Evolutionary conservation across 2,329 filamentous ascomycete species (phyloP).

Genomic region (Penicillium sp.): DNA sequence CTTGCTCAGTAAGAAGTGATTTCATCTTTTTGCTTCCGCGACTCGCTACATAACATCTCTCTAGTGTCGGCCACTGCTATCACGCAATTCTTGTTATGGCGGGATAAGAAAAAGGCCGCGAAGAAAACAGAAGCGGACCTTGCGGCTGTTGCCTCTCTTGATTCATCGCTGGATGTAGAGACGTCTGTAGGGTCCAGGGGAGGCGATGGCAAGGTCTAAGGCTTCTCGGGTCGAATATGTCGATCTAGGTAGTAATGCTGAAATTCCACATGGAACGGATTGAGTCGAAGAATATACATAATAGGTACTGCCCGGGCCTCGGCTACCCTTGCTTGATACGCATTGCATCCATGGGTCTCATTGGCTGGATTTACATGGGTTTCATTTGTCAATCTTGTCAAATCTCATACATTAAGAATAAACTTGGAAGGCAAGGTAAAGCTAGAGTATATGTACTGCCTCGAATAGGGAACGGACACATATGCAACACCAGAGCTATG

Average conservation of each 20-base stretch:
- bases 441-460: constrained; percentile 3
- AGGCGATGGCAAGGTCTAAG: background rate
- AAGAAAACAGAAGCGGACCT: background rate
- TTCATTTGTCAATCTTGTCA: background rate
- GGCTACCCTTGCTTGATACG: too few species aligned
- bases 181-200: background rate
- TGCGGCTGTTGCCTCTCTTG: background rate
- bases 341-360: too few species aligned
- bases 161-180: background rate
- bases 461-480: background rate
- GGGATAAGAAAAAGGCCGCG: background rate
- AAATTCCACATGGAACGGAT: too few species aligned
- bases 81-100: constrained; percentile 3
- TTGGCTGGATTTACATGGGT: too few species aligned
- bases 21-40: background rate
- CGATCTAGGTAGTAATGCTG: background rate
- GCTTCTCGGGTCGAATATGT: background rate
- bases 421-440: background rate
- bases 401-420: background rate
- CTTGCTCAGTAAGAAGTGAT: constrained; percentile 29
- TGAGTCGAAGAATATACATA: too few species aligned
- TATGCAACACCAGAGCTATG: background rate
- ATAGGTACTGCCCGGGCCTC: too few species aligned
- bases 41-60: background rate
- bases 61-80: background rate